Percentiles rank a stretch among this genome's conserved stretches.
Evolutionary conservation across 2,329 filamentous ascomycete species (phyloP).

Genomic region (Ophiostoma ulmi): DNA sequence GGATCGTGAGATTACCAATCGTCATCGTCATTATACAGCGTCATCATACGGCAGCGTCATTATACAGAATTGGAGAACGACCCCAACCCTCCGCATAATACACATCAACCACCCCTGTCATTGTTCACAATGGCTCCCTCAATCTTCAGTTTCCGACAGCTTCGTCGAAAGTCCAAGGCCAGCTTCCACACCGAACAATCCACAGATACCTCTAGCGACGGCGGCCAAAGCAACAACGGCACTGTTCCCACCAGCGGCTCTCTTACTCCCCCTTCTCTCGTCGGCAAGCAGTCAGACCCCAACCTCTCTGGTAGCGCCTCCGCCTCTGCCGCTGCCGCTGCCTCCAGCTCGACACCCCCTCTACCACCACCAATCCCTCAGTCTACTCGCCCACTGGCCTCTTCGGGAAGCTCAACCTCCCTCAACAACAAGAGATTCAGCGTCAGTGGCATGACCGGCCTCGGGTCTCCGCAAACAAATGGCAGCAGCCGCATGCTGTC

Average conservation of each 20-base stretch:
- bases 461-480: constrained; percentile 51
- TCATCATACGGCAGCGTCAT: background rate
- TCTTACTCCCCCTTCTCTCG: constrained; percentile 64
- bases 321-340: constrained; percentile 37
- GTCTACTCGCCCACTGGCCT: constrained; percentile 33
- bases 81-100: background rate
- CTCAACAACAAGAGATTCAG: constrained; percentile 52
- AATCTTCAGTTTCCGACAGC: constrained; percentile 64
- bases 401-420: constrained; percentile 18
- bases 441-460: constrained; percentile 58
- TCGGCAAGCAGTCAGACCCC: constrained; percentile 60
- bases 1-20: background rate
- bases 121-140: constrained; percentile 50
- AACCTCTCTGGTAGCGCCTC: constrained; percentile 56
- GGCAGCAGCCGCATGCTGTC: constrained; percentile 50
- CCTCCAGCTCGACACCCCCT: constrained; percentile 29
- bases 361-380: constrained; percentile 33
- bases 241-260: constrained; percentile 63
- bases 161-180: constrained; percentile 70
- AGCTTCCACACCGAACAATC: constrained; percentile 65
- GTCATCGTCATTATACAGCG: background rate
- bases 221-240: constrained; percentile 50
- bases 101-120: background rate
- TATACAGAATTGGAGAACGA: constrained; percentile 3
- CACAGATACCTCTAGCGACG: constrained; percentile 56